Base-by-base conservation (phyloP, 2,329 filamentous ascomycete genomes). In the Lasiodiplodia hormozganensis region DNA sequence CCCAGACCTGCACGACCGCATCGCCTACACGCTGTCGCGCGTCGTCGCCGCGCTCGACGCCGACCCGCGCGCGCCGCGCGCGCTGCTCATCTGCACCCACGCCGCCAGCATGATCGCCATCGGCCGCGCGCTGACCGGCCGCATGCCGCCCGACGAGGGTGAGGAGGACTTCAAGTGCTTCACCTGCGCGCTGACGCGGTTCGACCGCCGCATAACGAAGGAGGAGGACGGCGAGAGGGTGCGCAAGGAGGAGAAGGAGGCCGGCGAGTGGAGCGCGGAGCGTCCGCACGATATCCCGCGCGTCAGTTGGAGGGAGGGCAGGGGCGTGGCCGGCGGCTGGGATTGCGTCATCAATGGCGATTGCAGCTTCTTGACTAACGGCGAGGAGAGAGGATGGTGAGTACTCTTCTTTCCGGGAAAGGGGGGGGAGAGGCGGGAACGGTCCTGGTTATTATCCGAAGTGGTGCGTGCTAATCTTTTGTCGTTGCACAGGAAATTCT, bases 331-430 rank as follows among this genome's bases (percentile, higher is more conserved):
- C 31, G 93, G 93, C 47, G 91, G 90, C 34, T 99, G 95, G 95
- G 85, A 88, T 51, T 94, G 93, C 76, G 86, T 88, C 69, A 77
- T 87, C 65, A 95, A 97, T 81, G 93, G 93, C 18, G 93, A 97
- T 78, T 97, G 94, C 75, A 90, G 87, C 69, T 97, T 95, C 80
- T 82, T 98, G 72, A 88, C 85, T 66, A 86, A 87, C 67, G 95
- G 95, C 8, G 90, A 92, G 74, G 95, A 98, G 80, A 86, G 94
- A 82, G 94, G 94, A 76, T 98, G 95, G 94, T 96, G 80, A 75
- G 77, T 78, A 11, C 65, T 16, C 34, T 64, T 3, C 12, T 18
- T 65, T 18, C 1, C n/a, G 36, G 34, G 11, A 14, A 4, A 21
- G 23, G 21, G 4, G 4, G 16, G 23, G 23, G 21, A 2, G 23